These are phyloP conservation scores for Periglandula ipomoeae DNA, from an alignment of 2,329 filamentous ascomycete genomes.

Conservation along the genomic window DNA sequence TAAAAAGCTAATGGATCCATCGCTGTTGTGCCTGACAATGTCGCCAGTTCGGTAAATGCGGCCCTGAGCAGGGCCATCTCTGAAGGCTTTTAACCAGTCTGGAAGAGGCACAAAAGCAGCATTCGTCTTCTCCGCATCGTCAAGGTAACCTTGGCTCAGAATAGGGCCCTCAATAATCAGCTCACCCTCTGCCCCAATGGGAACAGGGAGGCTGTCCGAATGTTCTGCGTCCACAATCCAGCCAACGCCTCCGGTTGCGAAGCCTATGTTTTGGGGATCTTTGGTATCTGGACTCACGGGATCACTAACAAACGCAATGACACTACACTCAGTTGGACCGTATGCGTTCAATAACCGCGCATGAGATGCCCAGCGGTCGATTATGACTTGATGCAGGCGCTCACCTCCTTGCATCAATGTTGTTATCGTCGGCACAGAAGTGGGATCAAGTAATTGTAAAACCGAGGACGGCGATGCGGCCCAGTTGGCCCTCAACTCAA, in stretches of 20 bases:
- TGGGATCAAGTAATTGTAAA: background rate
- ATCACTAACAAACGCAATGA: background rate
- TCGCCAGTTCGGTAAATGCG: background rate
- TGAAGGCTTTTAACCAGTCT: conserved; percentile 5
- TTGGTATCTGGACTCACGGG: background rate
- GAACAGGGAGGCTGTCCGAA: conserved; percentile 11
- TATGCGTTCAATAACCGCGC: background rate
- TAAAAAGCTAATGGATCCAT: background rate
- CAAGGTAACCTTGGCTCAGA: conserved; percentile 41
- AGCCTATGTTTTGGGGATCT: conserved; percentile 19
- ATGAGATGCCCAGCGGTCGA: background rate
- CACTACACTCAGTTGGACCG: background rate
- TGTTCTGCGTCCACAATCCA: conserved; percentile 17
- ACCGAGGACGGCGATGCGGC: background rate
- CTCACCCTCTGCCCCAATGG: conserved; percentile 21
- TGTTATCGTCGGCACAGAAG: background rate
- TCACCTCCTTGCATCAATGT: background rate
- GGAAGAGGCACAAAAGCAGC: conserved; percentile 11
- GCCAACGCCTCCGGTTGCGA: conserved; percentile 7
- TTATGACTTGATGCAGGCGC: background rate
- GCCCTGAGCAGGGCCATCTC: background rate
- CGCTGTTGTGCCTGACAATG: background rate
- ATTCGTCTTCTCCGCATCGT: conserved; percentile 21
- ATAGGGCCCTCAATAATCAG: conserved; percentile 32
- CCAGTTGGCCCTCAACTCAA: background rate